Conservation (phyloP, 192 early-diverging fungal genomes). For the Backusella mclennaniae region DNA sequence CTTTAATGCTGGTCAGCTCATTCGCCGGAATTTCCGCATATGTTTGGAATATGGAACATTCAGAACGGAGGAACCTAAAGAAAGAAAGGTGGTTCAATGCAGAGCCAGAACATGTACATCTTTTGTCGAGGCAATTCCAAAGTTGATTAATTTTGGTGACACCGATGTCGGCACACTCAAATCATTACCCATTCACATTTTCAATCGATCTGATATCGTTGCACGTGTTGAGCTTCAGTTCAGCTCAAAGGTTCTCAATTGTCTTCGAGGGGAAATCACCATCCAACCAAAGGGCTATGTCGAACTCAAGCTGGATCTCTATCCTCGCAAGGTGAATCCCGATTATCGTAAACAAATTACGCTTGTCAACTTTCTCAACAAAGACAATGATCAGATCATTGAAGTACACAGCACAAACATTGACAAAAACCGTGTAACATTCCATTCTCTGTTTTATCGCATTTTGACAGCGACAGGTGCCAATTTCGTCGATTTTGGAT, state of each 20-base stretch:
- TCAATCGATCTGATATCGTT: slow-evolving; percentile 84
- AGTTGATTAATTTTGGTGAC: slow-evolving; percentile 89
- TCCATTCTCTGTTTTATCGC: slow-evolving; percentile 95
- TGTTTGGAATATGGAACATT: slow-evolving; percentile 58
- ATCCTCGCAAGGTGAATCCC: slow-evolving; percentile 96
- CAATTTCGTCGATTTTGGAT: slow-evolving; percentile 96
- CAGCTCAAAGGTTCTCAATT: slow-evolving; percentile 91
- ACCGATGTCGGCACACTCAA: slow-evolving; percentile 94
- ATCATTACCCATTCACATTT: slow-evolving; percentile 76
- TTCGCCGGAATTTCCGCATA: slow-evolving; percentile 67
- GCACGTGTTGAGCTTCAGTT: slow-evolving; percentile 84
- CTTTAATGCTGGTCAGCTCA: slow-evolving; percentile 71
- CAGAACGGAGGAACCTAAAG: slow-evolving; percentile 41
- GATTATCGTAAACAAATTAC: slow-evolving; percentile 97
- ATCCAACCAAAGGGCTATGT: slow-evolving; percentile 78
- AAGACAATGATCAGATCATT: slow-evolving; percentile 86
- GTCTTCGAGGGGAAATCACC: slow-evolving; percentile 63
- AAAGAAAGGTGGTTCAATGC: slow-evolving; percentile 85
- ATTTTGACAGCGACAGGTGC: slow-evolving; percentile 81
- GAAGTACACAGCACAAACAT: slow-evolving; percentile 93
- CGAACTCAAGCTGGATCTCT: slow-evolving; percentile 89
- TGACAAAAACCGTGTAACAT: slow-evolving; percentile 95
- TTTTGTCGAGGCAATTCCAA: slow-evolving; percentile 83
- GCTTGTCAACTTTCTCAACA: slow-evolving; percentile 86
- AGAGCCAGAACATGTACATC: slow-evolving; percentile 91